Base-by-base conservation (phyloP, 306 rosid species). In the barrel medic (Medicago truncatula) region DNA sequence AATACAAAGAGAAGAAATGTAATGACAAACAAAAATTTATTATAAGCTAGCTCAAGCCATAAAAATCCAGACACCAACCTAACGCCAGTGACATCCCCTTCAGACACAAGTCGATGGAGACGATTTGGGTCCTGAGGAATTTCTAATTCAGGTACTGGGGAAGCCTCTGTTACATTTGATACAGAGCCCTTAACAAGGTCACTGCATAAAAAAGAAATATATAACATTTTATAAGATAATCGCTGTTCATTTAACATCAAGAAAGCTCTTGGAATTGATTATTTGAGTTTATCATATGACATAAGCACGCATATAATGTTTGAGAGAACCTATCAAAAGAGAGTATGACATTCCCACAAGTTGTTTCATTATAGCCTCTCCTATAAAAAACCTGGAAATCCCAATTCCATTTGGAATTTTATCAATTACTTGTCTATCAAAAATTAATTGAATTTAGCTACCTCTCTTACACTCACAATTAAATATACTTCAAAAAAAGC, bases 61-160 rank as follows among this genome's bases (percentile, higher is more conserved):
- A 69, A 65, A 65, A 20, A 28, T 13, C 65, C 67, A 2, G 21
- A 80, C 21, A 71, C 75, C 75, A 82, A 91, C 99, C 99, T 92
- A 90, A 89, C 97, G 71, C 99, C 91, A 52, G 57, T 50, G 38
- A 80, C 83, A 82, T 90, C 93, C 81, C 97, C 97, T 86, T 89
- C 96, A 68, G 93, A 86, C 87, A 95, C 92, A 74, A 95, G 91
- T 80, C 73, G 90, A 71, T 90, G 99, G 77, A 95, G 87, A 83
- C 79, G 91, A 71, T 70, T 83, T 13, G 88, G 89, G 70, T 82
- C 88, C 69, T 79, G 96, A 76, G 74, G 91, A 75, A 81, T 88
- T 80, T 87, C 93, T 46, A 77, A 68, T 72, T 81, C 87, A 74
- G 96, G 86, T 82, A 62, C 40, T 53, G 84, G 88, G 68, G 92